Percentiles rank a stretch among this genome's conserved stretches.
Evolutionary conservation across 495 filamentous ascomycete species (phyloP).

Genomic region (Talaromyces thailandensis): DNA sequence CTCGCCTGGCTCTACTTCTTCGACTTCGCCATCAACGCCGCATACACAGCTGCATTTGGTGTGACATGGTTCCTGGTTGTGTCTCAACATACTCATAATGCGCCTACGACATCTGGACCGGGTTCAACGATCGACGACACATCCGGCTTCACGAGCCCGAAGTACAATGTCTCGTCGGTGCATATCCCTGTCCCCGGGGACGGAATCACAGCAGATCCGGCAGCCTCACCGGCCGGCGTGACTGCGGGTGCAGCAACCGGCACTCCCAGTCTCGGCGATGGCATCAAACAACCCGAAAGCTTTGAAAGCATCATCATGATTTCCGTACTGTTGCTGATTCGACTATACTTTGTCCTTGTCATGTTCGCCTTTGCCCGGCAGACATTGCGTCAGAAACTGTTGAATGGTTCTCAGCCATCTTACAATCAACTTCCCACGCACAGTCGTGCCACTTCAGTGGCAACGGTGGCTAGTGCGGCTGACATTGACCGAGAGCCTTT

Average conservation of each 20-base stretch:
- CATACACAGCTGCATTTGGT: constrained; percentile 71
- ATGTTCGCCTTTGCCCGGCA: constrained; percentile 71
- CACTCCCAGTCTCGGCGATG: constrained; percentile 31
- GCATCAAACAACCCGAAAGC: constrained; percentile 56
- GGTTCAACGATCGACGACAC: constrained; percentile 51
- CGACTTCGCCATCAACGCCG: constrained; percentile 67
- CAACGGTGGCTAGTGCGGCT: constrained; percentile 30
- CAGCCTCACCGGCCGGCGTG: constrained; percentile 40
- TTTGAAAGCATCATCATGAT: constrained; percentile 70
- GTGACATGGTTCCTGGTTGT: constrained; percentile 74
- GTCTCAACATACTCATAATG: constrained; percentile 43
- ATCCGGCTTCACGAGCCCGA: constrained; percentile 60
- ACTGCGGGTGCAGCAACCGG: constrained; percentile 12
- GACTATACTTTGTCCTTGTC: constrained; percentile 70
- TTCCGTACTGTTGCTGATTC: constrained; percentile 56
- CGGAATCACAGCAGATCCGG: constrained; percentile 34
- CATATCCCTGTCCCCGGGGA: constrained; percentile 35
- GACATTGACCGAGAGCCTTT: constrained; percentile 62
- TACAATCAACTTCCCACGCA: constrained; percentile 37
- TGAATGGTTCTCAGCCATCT: constrained; percentile 37
- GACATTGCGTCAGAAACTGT: constrained; percentile 52
- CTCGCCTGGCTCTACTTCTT: constrained; percentile 72
- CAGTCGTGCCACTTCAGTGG: constrained; percentile 33
- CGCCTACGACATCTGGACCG: constrained; percentile 24
- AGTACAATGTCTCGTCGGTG: constrained; percentile 49